A percentile compares a stretch with the other conserved stretches of the same genome.
Conservation (phyloP, 2,329 filamentous ascomycete genomes). For the Cyanodermella asteris region DNA sequence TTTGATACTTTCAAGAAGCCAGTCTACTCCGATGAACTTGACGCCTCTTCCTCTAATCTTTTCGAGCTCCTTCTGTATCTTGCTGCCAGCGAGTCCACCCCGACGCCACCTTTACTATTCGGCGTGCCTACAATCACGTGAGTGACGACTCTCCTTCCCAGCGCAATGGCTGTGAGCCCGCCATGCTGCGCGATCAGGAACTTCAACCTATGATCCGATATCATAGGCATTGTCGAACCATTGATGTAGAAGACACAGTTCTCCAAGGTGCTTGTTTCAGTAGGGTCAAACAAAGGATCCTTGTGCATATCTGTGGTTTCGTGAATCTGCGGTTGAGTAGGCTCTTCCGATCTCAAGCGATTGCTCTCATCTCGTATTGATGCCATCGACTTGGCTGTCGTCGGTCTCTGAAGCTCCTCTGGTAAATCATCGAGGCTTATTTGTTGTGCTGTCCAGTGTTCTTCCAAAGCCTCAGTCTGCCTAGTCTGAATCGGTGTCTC, state of each 20-base stretch:
- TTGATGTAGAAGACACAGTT: conserved; percentile 66
- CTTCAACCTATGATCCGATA: conserved; percentile 76
- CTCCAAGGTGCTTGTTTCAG: conserved; percentile 34
- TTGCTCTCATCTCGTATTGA: no score
- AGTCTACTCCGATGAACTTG: conserved; percentile 63
- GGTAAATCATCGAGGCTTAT: no score
- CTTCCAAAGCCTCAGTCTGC: no score
- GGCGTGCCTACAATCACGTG: conserved; percentile 62
- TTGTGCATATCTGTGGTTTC: background rate
- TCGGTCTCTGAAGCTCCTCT: no score
- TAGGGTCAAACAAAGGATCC: background rate
- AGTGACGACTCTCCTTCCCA: conserved; percentile 54
- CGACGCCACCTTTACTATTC: conserved; percentile 31
- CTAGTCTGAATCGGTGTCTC: no score
- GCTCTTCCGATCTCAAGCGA: conserved; percentile 1
- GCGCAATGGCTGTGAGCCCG: conserved; percentile 44
- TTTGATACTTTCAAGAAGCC: conserved; percentile 69
- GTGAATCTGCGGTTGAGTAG: background rate
- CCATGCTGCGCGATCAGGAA: conserved; percentile 54
- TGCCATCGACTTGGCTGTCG: no score
- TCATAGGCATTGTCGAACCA: conserved; percentile 56
- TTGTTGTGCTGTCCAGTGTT: no score
- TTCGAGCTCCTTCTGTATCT: conserved; percentile 61
- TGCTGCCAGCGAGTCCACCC: conserved; percentile 53
- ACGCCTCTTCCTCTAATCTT: conserved; percentile 45